Evolutionary conservation across 176 grass and related monocot species (phyloP).

Genomic region (Bromus sterilis): DNA sequence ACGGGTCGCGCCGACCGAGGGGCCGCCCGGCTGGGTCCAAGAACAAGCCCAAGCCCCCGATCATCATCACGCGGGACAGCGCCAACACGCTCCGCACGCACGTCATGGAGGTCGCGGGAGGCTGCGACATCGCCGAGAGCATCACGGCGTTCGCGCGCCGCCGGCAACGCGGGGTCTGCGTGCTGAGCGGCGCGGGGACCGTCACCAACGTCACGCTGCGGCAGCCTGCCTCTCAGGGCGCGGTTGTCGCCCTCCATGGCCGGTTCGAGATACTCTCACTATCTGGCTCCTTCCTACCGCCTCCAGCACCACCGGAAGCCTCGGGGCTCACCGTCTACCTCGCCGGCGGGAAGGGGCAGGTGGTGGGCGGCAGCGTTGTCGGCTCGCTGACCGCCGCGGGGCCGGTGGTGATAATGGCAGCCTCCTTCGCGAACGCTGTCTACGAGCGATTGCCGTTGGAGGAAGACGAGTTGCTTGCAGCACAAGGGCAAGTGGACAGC

Average conservation of each 20-base stretch:
- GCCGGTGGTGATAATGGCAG: slow-evolving; percentile 79
- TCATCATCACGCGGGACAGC: slow-evolving; percentile 81
- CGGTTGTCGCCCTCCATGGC: slow-evolving; percentile 65
- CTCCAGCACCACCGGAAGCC: slow-evolving; percentile 68
- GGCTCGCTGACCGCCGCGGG: slow-evolving; percentile 53
- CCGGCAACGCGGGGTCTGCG: slow-evolving; percentile 70
- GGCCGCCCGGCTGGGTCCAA: slow-evolving; percentile 68
- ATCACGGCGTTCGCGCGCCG: slow-evolving; percentile 70
- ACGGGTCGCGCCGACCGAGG: slow-evolving; percentile 35
- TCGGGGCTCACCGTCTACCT: slow-evolving; percentile 81
- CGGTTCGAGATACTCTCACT: slow-evolving; percentile 87
- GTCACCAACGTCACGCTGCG: slow-evolving; percentile 70
- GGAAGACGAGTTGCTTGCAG: slow-evolving; percentile 58
- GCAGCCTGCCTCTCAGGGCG: slow-evolving; percentile 52
- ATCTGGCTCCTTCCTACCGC: slow-evolving; percentile 77
- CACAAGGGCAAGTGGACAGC: slow-evolving; percentile 36
- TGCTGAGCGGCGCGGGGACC: slow-evolving; percentile 64
- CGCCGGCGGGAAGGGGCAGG: slow-evolving; percentile 69
- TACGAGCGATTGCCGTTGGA: slow-evolving; percentile 77
- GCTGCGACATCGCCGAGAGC: slow-evolving; percentile 69
- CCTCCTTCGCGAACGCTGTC: slow-evolving; percentile 71
- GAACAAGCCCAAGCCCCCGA: slow-evolving; percentile 84
- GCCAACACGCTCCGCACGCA: slow-evolving; percentile 77
- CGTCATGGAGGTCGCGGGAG: slow-evolving; percentile 72
- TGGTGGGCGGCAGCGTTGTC: slow-evolving; percentile 72